Evolutionary conservation across 2,329 filamentous ascomycete species (phyloP).

Genomic region (Alternaria tenuissima): DNA sequence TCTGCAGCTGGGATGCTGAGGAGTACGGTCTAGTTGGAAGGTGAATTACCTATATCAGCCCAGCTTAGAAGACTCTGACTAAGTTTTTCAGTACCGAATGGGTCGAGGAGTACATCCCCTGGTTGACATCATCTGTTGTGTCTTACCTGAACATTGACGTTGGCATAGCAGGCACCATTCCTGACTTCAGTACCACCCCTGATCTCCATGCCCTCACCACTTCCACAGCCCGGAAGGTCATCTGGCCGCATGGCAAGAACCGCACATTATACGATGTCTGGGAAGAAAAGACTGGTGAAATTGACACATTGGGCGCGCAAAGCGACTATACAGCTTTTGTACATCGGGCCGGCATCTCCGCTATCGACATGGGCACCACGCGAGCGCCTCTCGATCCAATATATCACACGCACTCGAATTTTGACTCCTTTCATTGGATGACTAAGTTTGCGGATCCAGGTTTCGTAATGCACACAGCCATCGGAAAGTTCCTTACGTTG

Average conservation of each 20-base stretch:
- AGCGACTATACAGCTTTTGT: conserved; percentile 58
- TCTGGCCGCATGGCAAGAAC: conserved; percentile 50
- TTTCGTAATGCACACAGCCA: conserved; percentile 58
- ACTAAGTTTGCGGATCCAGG: conserved; percentile 58
- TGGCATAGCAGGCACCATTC: conserved; percentile 55
- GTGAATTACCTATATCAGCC: background rate
- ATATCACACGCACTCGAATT: conserved; percentile 58
- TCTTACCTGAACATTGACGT: conserved; percentile 61
- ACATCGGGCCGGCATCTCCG: conserved; percentile 50
- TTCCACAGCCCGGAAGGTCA: conserved; percentile 49
- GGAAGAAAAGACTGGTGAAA: conserved; percentile 44
- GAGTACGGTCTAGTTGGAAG: conserved; percentile 47
- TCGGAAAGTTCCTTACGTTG: conserved; percentile 57
- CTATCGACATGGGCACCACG: conserved; percentile 54
- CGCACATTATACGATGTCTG: conserved; percentile 57
- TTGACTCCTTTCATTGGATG: conserved; percentile 62
- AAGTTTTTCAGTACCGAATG: conserved; percentile 51
- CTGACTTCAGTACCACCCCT: conserved; percentile 48
- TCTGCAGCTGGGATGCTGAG: conserved; percentile 55
- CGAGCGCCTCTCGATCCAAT: conserved; percentile 49
- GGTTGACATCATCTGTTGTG: conserved; percentile 53
- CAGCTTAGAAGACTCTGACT: background rate
- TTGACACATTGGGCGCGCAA: conserved; percentile 55
- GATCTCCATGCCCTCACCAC: conserved; percentile 49
- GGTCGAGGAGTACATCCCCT: conserved; percentile 60